phyloP scores from a whole-genome alignment of 2,329 filamentous ascomycete genomes.

The Rhynchosporium graminicola region DNA sequence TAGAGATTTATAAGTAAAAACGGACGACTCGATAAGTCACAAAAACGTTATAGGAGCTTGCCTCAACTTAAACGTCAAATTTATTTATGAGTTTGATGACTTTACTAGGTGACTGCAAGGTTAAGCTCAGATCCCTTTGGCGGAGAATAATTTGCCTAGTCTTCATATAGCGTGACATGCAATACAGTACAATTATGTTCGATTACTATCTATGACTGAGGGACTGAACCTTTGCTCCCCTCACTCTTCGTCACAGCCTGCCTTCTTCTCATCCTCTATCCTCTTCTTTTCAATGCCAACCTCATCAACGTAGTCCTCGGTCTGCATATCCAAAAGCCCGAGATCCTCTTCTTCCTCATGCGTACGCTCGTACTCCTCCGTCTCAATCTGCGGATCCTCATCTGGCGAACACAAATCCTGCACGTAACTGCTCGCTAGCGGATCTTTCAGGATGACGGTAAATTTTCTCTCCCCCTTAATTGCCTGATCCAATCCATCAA shows the following conservation, averaged over 20 bases:
- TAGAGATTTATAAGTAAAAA: too few species aligned
- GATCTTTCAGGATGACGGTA: constrained; percentile 81
- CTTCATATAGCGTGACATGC: neutral
- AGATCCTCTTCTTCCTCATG: constrained; percentile 92
- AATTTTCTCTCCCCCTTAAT: constrained; percentile 81
- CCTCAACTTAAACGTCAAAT: too few species aligned
- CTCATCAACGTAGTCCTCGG: constrained; percentile 67
- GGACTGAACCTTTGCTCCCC: constrained; percentile 8
- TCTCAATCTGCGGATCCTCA: constrained; percentile 75
- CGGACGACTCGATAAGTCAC: too few species aligned
- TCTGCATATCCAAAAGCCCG: constrained; percentile 89
- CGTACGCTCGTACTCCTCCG: constrained; percentile 82
- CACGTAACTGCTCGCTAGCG: constrained; percentile 89
- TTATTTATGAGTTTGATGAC: neutral
- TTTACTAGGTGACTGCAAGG: neutral
- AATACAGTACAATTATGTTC: constrained; percentile 2
- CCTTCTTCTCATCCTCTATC: constrained; percentile 25
- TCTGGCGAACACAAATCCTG: constrained; percentile 81
- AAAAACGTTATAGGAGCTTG: too few species aligned
- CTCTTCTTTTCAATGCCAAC: constrained; percentile 34
- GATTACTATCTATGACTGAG: neutral
- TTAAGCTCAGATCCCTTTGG: neutral
- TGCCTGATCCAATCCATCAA: constrained; percentile 71
- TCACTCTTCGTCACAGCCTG: constrained; percentile 10
- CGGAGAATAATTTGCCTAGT: neutral